A percentile compares a stretch with the other conserved stretches of the same genome.
Conservation (phyloP, 352 stramenopile genomes). For the Globisporangium spinosum region DNA sequence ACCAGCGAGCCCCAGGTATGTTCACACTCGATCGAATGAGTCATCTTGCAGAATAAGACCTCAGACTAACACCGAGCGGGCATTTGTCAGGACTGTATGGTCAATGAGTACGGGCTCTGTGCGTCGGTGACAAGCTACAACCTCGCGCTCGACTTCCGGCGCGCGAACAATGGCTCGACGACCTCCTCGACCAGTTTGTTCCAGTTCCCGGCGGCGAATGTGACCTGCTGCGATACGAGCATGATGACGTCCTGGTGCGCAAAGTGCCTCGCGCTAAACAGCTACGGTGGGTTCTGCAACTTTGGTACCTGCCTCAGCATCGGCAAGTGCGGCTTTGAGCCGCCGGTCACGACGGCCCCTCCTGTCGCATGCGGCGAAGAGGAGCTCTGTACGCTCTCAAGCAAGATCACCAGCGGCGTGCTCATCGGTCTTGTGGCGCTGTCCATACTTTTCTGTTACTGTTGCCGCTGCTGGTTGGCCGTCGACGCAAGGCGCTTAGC, state of each 20-base stretch:
- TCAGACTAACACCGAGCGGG: too few species aligned
- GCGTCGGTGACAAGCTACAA: background rate
- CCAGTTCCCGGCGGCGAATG: background rate
- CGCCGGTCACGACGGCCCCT: too few species aligned
- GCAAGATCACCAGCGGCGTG: too few species aligned
- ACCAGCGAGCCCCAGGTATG: background rate
- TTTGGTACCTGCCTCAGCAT: background rate
- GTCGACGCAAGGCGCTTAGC: too few species aligned
- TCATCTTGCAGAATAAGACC: too few species aligned
- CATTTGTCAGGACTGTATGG: background rate
- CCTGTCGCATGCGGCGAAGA: too few species aligned
- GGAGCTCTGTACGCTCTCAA: too few species aligned
- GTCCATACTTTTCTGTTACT: too few species aligned
- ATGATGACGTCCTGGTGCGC: background rate
- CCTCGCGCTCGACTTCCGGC: background rate
- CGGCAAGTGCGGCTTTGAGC: background rate
- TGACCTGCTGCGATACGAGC: background rate
- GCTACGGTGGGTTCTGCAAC: background rate
- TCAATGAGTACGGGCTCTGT: background rate
- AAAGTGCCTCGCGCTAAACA: background rate
- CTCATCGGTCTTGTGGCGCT: too few species aligned
- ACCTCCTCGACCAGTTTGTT: background rate
- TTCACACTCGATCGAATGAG: too few species aligned
- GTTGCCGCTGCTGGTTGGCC: too few species aligned
- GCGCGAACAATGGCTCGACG: background rate